Percentiles rank a stretch among this genome's conserved stretches.
Conservation (phyloP, 805 yeast species). For the Yarrowia phangngaensis region DNA sequence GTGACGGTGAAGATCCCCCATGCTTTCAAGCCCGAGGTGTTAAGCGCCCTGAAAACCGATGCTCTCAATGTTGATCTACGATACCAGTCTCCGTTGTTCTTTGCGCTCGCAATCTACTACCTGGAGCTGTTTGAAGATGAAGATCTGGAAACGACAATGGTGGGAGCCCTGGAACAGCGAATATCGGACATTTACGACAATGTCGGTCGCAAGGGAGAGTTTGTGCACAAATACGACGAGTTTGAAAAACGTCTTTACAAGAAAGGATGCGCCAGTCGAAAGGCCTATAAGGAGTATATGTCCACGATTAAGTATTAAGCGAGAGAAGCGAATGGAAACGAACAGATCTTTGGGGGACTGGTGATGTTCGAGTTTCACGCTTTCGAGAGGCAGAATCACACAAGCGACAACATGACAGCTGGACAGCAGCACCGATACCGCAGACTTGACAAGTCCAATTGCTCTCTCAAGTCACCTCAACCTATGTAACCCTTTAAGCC, state of each 20-base stretch:
- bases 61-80: slow-evolving; percentile 10
- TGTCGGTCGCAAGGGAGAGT: slow-evolving; percentile 3
- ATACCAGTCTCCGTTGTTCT: slow-evolving; percentile 18
- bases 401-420: too few relatives aligned
- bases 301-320: slow-evolving; percentile 4
- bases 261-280: neutral
- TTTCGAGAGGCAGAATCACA: too few relatives aligned
- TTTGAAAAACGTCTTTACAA: slow-evolving; percentile 12
- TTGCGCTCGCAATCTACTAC: slow-evolving; percentile 8
- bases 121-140: slow-evolving; percentile 19
- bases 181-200: slow-evolving; percentile 9
- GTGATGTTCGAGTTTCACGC: too few relatives aligned
- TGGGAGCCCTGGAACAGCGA: slow-evolving; percentile 1
- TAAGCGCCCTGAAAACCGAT: slow-evolving; percentile 21
- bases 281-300: slow-evolving; percentile 22
- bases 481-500: too few relatives aligned
- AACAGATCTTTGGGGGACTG: too few relatives aligned
- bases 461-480: too few relatives aligned
- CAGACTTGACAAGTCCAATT: too few relatives aligned
- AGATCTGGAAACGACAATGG: slow-evolving; percentile 4
- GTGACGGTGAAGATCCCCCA: slow-evolving; percentile 10
- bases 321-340: neutral
- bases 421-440: too few relatives aligned
- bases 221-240: slow-evolving; percentile 23
- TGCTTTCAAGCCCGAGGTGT: slow-evolving; percentile 7